phyloP scores from a whole-genome alignment of 208 protist species.

The Angomonas ambiguus region DNA sequence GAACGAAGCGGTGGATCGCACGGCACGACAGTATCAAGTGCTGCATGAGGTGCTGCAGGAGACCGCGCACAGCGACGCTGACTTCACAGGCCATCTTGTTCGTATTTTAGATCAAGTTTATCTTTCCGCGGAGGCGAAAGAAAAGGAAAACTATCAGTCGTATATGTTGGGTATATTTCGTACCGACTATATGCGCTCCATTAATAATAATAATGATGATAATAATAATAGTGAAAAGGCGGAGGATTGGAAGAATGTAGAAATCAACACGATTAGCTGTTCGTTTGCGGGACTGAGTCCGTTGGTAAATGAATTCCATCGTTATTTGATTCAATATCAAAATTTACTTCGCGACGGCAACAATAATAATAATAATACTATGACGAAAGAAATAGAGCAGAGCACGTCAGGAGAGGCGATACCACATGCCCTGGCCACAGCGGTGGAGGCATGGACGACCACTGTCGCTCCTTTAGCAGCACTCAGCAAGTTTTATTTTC shows the following conservation, averaged over 20 bases:
- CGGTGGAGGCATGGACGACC: constrained; percentile 36
- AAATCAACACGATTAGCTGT: constrained; percentile 96
- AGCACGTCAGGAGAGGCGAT: constrained; percentile 40
- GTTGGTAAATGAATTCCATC: constrained; percentile 80
- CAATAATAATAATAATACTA: no score
- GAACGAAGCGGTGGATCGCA: constrained; percentile 81
- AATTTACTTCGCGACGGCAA: constrained; percentile 14
- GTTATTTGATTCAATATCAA: constrained; percentile 52
- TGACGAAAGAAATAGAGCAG: constrained; percentile 16
- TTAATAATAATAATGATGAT: neutral
- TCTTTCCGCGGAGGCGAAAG: constrained; percentile 23
- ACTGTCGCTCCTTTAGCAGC: constrained; percentile 15
- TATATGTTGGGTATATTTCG: constrained; percentile 91
- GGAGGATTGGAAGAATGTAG: constrained; percentile 90
- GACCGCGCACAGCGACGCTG: constrained; percentile 61
- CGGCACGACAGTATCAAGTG: constrained; percentile 63
- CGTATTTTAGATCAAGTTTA: constrained; percentile 82
- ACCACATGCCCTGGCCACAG: constrained; percentile 35
- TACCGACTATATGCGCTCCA: constrained; percentile 92
- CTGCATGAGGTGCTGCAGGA: constrained; percentile 44
- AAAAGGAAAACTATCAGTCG: constrained; percentile 45
- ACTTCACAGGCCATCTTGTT: constrained; percentile 83
- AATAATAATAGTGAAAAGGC: constrained; percentile 19
- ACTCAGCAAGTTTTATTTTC: constrained; percentile 6
- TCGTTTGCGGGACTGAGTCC: constrained; percentile 88